Conservation (phyloP, 495 filamentous ascomycete species). For the Aspergillus mulundensis region DNA sequence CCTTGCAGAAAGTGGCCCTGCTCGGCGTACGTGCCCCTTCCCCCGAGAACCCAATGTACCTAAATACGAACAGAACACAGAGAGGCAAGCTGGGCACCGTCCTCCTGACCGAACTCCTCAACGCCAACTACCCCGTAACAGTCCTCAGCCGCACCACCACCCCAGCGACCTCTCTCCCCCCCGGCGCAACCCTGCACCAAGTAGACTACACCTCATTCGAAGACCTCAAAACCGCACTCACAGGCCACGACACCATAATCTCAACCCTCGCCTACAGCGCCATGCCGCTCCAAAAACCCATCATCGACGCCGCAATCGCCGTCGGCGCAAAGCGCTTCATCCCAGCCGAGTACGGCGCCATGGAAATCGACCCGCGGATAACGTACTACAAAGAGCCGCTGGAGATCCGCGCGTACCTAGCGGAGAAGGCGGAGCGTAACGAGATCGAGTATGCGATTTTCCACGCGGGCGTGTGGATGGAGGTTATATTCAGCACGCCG, state of each 20-base stretch:
- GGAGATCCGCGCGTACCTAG: constrained; percentile 37
- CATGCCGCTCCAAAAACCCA: constrained; percentile 30
- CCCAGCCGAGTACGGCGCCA: constrained; percentile 47
- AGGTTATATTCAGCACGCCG: background rate
- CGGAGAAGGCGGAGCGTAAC: constrained; percentile 16
- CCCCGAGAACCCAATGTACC: background rate
- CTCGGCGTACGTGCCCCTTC: background rate
- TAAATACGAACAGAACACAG: background rate
- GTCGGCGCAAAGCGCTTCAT: constrained; percentile 53
- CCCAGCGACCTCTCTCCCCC: constrained; percentile 6
- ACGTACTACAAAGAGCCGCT: background rate
- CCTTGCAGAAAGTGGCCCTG: constrained; percentile 1
- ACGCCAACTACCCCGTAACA: constrained; percentile 25
- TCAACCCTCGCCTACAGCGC: constrained; percentile 25
- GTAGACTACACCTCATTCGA: constrained; percentile 23
- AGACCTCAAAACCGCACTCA: constrained; percentile 23
- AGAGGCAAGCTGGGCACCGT: constrained; percentile 6
- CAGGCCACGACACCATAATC: constrained; percentile 36
- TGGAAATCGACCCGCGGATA: constrained; percentile 34
- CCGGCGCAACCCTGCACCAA: constrained; percentile 9
- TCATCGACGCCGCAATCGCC: constrained; percentile 48
- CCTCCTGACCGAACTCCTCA: background rate
- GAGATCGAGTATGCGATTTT: constrained; percentile 46
- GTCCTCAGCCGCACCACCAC: constrained; percentile 32
- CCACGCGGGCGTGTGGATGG: constrained; percentile 28